Percentiles rank a stretch among this genome's conserved stretches.
phyloP scores from a whole-genome alignment of 768 basidiomycete genomes.

The Megacollybia marginata region DNA sequence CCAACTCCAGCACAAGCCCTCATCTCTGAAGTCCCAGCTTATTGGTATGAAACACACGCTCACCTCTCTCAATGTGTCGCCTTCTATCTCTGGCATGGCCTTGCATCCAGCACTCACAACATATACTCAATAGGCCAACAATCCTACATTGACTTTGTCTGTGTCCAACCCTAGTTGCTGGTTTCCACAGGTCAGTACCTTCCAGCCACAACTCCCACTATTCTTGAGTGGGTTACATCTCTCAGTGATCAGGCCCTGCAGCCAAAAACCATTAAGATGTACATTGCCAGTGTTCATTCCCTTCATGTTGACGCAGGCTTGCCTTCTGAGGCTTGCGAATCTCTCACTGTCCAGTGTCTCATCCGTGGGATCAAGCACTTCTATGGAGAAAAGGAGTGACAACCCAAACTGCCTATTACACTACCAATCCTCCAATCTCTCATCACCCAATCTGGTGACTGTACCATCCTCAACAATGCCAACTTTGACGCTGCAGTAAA shows the following conservation, averaged over 20 bases:
- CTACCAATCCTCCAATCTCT: slow-evolving; percentile 5
- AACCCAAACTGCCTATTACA: slow-evolving; percentile 12
- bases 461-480: background rate
- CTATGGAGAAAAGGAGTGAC: slow-evolving; percentile 16
- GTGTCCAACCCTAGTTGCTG: slow-evolving; percentile 3
- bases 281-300: slow-evolving; percentile 17
- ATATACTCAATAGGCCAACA: slow-evolving; percentile 22
- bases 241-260: slow-evolving; percentile 5
- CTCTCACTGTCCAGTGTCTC: slow-evolving; percentile 18
- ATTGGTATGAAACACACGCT: slow-evolving; percentile 11
- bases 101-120: slow-evolving; percentile 19
- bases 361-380: slow-evolving; percentile 25
- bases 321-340: slow-evolving; percentile 15
- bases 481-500: slow-evolving; percentile 9
- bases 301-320: slow-evolving; percentile 23
- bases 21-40: slow-evolving; percentile 5
- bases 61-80: slow-evolving; percentile 6
- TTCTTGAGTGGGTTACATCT: slow-evolving; percentile 11
- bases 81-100: slow-evolving; percentile 22
- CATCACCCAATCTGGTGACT: background rate
- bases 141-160: slow-evolving; percentile 20
- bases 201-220: slow-evolving; percentile 5
- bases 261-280: slow-evolving; percentile 9
- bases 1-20: slow-evolving; percentile 5
- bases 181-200: slow-evolving; percentile 5